A percentile compares a stretch with the other conserved stretches of the same genome.
Evolutionary conservation across 2,329 filamentous ascomycete genomes (phyloP).

Genomic region (Kalaharituber pfeilii): DNA sequence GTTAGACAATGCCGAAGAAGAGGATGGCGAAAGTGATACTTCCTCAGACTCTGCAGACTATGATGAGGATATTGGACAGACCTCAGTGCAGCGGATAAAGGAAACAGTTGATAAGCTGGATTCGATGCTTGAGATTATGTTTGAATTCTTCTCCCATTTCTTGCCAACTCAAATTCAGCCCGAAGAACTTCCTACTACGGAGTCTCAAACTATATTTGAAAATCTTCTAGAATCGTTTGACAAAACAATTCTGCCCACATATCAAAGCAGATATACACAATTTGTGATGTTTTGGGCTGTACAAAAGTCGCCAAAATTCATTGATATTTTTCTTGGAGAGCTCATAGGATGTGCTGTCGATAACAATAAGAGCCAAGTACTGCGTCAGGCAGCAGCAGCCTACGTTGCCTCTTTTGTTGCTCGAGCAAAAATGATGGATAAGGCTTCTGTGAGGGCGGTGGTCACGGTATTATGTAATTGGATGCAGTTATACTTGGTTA

Average conservation of each 20-base stretch:
- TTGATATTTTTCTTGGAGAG: slow-evolving; percentile 65
- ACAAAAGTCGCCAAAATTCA: slow-evolving; percentile 59
- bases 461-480: slow-evolving; percentile 64
- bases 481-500: slow-evolving; percentile 54
- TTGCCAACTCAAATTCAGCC: slow-evolving; percentile 33
- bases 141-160: slow-evolving; percentile 58
- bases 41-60: slow-evolving; percentile 20
- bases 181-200: slow-evolving; percentile 40
- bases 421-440: slow-evolving; percentile 63
- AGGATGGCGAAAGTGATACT: slow-evolving; percentile 32
- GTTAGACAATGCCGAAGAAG: background rate
- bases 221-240: slow-evolving; percentile 72
- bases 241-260: slow-evolving; percentile 73
- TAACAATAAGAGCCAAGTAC: slow-evolving; percentile 48
- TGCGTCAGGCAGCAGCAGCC: slow-evolving; percentile 70
- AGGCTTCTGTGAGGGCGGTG: slow-evolving; percentile 60
- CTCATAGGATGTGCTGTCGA: slow-evolving; percentile 58
- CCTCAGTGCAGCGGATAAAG: slow-evolving; percentile 52
- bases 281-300: slow-evolving; percentile 94
- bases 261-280: slow-evolving; percentile 81
- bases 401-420: slow-evolving; percentile 93
- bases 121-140: slow-evolving; percentile 70
- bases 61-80: slow-evolving; percentile 26
- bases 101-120: slow-evolving; percentile 84
- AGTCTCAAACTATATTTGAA: slow-evolving; percentile 56